Evolutionary conservation across 495 filamentous ascomycete genomes (phyloP), one percentile per base, ranked within the genome.

Genomic region (Articulospora tetracladia): DNA sequence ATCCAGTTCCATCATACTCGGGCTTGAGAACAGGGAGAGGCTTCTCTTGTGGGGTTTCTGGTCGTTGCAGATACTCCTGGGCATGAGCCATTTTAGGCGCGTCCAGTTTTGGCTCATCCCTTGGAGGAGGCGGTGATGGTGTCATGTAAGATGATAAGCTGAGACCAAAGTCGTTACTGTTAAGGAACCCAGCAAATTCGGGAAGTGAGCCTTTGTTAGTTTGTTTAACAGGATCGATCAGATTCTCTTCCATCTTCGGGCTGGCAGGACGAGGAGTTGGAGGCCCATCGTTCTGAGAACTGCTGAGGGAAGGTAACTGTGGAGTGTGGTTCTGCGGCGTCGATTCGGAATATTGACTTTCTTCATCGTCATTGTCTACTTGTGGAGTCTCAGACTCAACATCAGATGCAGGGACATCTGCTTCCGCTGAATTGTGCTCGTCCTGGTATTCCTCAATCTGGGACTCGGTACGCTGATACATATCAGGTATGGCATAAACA

Each of bases 401-500:
- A 19, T 74, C 73, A 25, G 73, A 71, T 26, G 75, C 66, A 19
- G 8, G 7, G 39, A 44, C n/a, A 25, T 76, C 72, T 57, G 76
- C 74, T 30, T 71, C 71, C 53, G 74, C 73, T 7, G 47, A 15
- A 19, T 78, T 77, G 19, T 80, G 71, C 24, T 78, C 70, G 46
- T 83, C 73, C 57, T 82, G 73, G 20, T 78, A 76, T 39, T 74
- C 68, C 44, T 75, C 59, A 19, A 55, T 24, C 50, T 39, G 47
- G 20, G 63, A 66, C 20, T 64, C 60, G 8, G 64, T 44, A 1
- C 41, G 59, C 13, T 73, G 66, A 46, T 79, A 83, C 68, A 85
- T 76, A 57, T 89, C 87, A n/a, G 89, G 79, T 52, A 93, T 86
- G 19, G 82, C 78, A 64, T 90, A 91, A 23, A 92, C 76, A 66